Evolutionary conservation across 495 filamentous ascomycete species (phyloP), one percentile per base, ranked within the genome.

Genomic region (Penicillium ochrochloron): DNA sequence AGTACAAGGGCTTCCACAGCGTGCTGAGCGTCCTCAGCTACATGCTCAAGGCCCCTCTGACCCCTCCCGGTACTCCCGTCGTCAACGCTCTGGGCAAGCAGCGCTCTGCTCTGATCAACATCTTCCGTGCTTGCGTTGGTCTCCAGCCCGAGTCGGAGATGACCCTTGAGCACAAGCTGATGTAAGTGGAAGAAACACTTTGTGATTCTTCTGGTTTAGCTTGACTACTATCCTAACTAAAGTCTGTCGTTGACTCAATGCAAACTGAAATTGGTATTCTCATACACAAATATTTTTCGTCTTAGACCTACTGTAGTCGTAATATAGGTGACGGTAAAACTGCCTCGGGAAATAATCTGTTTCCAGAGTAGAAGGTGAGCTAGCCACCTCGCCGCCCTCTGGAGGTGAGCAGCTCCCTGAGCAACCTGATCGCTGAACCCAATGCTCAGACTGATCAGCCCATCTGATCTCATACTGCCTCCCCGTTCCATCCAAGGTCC

Each of bases 151-250:
- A 99, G 86, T 95, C 89, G 55, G 95, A 99, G 77, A 98, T 99
- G 96, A 97, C 94, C 55, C 86, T 99, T 44, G 95, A 99, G 86
- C 95, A 99, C 83, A 99, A 98, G 89, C 85, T 98, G 62, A 94
- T 97, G 78, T 88, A 83, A 34, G 4, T 27, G n/a, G 15, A 12
- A 12, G 29, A 9, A n/a, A 5, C 5, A 27, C 19, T 41, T 53
- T 19, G n/a, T 52, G 48, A 51, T 19, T 19, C 33, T 33, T 41
- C 35, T 29, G 33, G 42, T 15, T n/a, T 42, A 14, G 14, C 23
- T 25, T 25, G 15, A 44, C 15, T 27, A 15, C n/a, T 15, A 41
- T 52, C 57, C 68, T 69, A 77, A 79, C 76, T 76, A 62, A 66
- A 73, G 73, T 67, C 76, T 66, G 72, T 79, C 76, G 0, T 77